These are phyloP conservation scores for Solanum sejunctum DNA, from an alignment of 257 asterid species.

Conservation along the genomic window DNA sequence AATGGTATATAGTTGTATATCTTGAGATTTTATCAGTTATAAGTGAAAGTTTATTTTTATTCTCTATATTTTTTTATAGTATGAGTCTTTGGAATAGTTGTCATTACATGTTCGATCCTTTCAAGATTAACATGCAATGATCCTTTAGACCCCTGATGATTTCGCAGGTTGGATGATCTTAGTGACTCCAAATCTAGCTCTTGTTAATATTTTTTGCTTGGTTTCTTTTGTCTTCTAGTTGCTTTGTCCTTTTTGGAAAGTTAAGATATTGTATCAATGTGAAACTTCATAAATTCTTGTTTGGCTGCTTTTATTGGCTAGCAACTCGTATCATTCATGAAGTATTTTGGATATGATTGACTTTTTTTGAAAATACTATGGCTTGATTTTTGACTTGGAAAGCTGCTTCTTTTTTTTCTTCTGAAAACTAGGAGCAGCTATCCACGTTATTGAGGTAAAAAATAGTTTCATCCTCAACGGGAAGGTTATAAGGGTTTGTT, in stretches of 20 bases:
- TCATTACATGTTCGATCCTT: not conserved
- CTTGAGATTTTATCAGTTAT: not conserved
- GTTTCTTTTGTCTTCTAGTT: not conserved
- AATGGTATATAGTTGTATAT: not conserved
- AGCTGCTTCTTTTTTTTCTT: not conserved
- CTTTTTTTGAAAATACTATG: not conserved
- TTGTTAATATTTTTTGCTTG: not conserved
- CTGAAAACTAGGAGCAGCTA: constrained; percentile 20
- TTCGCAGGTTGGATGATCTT: not conserved
- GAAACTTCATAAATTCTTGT: not conserved
- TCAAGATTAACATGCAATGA: not conserved
- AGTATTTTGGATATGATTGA: not conserved
- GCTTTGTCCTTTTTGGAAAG: not conserved
- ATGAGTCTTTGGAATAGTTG: not conserved
- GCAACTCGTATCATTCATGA: not conserved
- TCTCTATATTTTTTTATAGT: not conserved
- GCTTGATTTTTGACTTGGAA: not conserved
- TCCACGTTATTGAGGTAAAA: constrained; percentile 19
- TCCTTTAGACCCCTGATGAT: not conserved
- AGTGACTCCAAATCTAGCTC: not conserved
- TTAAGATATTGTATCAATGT: not conserved
- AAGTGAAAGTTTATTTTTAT: not conserved
- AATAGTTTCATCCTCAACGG: constrained; percentile 39
- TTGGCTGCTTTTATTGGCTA: not conserved
- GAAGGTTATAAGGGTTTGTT: constrained; percentile 38